These are phyloP conservation scores for Aspergillus proliferans DNA, from an alignment of 2,329 filamentous ascomycete genomes.

Conservation along the genomic window DNA sequence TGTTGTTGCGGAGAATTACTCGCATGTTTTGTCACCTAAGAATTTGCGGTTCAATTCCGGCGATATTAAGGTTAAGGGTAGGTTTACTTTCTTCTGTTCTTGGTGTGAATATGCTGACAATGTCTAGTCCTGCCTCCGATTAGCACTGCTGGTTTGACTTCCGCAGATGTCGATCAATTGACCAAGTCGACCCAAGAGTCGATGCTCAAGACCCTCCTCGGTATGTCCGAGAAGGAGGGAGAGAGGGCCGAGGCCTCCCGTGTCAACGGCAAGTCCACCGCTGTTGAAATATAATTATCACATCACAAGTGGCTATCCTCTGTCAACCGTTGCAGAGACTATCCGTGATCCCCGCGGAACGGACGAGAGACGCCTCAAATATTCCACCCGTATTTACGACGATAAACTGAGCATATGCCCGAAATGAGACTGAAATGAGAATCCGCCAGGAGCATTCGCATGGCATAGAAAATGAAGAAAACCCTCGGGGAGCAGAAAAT, in stretches of 20 bases:
- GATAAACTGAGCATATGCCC: background rate
- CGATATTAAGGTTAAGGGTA: conserved; percentile 69
- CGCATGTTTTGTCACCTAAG: conserved; percentile 62
- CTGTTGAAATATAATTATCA: conserved; percentile 30
- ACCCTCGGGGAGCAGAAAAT: background rate
- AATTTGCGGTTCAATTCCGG: conserved; percentile 61
- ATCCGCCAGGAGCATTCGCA: background rate
- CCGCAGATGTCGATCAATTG: conserved; percentile 72
- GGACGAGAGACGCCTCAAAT: background rate
- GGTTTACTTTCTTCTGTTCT: conserved; percentile 1
- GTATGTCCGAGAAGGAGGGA: conserved; percentile 31
- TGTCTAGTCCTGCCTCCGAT: conserved; percentile 70
- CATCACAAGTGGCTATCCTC: background rate
- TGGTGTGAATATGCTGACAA: conserved; percentile 1
- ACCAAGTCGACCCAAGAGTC: conserved; percentile 61
- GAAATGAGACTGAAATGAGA: background rate
- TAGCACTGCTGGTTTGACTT: conserved; percentile 63
- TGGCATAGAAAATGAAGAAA: background rate
- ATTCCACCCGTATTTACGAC: background rate
- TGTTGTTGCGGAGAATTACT: conserved; percentile 73
- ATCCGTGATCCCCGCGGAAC: background rate
- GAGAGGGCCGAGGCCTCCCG: conserved; percentile 12
- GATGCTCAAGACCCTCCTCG: conserved; percentile 61
- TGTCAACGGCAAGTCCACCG: conserved; percentile 24
- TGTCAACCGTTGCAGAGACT: background rate